phyloP scores from a whole-genome alignment of 345 rosid genomes.

The Iberis pinnata region DNA sequence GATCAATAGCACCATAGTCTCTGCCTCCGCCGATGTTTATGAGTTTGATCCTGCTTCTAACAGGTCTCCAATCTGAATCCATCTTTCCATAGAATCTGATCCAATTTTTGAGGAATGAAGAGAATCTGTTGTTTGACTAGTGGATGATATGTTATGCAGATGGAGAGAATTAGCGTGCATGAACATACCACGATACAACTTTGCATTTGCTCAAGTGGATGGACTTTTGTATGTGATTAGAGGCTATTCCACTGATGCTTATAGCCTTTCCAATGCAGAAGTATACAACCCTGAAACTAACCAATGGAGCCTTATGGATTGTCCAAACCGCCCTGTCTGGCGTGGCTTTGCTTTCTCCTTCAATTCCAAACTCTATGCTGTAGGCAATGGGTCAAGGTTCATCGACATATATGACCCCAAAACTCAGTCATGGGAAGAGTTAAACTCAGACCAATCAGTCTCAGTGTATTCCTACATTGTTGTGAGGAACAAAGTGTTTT shows the following conservation, averaged over 20 bases:
- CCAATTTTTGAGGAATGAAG: no score
- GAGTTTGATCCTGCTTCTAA: constrained; percentile 68
- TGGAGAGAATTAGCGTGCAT: constrained; percentile 67
- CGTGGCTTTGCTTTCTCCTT: constrained; percentile 72
- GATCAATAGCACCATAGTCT: constrained; percentile 29
- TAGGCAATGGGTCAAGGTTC: constrained; percentile 50
- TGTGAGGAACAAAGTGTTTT: constrained; percentile 59
- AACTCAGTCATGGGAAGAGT: constrained; percentile 50
- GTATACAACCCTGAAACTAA: constrained; percentile 54
- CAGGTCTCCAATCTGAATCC: constrained; percentile 43
- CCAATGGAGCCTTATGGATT: constrained; percentile 56
- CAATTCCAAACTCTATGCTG: constrained; percentile 59
- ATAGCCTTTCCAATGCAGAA: constrained; percentile 63
- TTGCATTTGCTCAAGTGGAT: constrained; percentile 70
- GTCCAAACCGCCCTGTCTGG: constrained; percentile 72
- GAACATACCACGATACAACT: constrained; percentile 75
- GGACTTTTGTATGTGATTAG: constrained; percentile 71
- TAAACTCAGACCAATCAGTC: constrained; percentile 54
- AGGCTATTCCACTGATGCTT: constrained; percentile 54
- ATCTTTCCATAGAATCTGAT: neutral
- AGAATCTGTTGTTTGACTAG: no score
- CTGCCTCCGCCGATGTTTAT: constrained; percentile 60
- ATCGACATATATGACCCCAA: constrained; percentile 70
- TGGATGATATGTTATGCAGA: constrained; percentile 30
- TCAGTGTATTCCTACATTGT: constrained; percentile 83